Percentiles rank a stretch among this genome's conserved stretches.
Evolutionary conservation across 2,329 filamentous ascomycete genomes (phyloP).

Genomic region (Aspergillus aculeatus): DNA sequence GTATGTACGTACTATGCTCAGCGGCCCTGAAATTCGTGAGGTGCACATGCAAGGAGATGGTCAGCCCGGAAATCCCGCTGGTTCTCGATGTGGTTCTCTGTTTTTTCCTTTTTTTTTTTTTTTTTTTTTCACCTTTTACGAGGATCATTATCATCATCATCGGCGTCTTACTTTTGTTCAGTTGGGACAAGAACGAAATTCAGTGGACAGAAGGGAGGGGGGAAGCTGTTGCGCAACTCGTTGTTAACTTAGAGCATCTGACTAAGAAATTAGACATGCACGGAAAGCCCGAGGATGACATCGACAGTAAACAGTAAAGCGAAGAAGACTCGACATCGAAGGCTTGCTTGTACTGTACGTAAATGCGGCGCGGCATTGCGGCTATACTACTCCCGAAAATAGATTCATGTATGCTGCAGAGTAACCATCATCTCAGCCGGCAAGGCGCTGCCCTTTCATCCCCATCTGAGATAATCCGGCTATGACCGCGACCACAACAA

Average conservation of each 20-base stretch:
- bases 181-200: background rate
- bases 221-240: too few relatives aligned
- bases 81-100: background rate
- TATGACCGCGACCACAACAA: background rate
- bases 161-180: background rate
- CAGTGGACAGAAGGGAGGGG: too few relatives aligned
- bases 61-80: constrained; percentile 2
- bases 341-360: background rate
- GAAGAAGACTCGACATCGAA: background rate
- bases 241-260: background rate
- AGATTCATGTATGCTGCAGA: background rate
- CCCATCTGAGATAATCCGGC: constrained; percentile 7
- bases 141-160: background rate
- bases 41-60: constrained; percentile 8
- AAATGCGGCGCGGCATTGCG: background rate
- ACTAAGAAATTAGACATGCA: background rate
- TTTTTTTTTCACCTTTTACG: too few relatives aligned
- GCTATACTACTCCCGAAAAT: background rate
- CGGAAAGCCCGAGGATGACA: background rate
- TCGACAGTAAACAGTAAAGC: background rate
- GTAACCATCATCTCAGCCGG: constrained; percentile 4
- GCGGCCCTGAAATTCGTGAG: constrained; percentile 5
- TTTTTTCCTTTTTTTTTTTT: too few relatives aligned
- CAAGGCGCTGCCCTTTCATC: constrained; percentile 3
- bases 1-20: background rate